phyloP scores from a whole-genome alignment of 129 eudicot genomes.

The Mikania micrantha region DNA sequence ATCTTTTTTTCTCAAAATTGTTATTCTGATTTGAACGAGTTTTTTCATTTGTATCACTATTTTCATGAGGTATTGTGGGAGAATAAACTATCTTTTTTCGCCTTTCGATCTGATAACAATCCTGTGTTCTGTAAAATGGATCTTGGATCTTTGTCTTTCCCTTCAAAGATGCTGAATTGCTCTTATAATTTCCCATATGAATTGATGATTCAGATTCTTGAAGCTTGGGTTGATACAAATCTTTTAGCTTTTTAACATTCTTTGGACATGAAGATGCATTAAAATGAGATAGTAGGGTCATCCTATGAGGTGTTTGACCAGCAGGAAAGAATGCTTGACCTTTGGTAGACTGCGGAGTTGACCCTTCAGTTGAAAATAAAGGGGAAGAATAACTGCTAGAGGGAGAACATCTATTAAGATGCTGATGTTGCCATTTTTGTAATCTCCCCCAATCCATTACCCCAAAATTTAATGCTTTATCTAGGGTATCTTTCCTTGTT shows the following conservation, averaged over 20 bases:
- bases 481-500: slow-evolving; percentile 44
- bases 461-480: slow-evolving; percentile 64
- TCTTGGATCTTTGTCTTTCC: slow-evolving; percentile 49
- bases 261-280: slow-evolving; percentile 25
- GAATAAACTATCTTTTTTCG: slow-evolving; percentile 15
- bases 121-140: not conserved
- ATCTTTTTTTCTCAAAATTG: slow-evolving; percentile 29
- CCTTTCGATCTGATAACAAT: slow-evolving; percentile 1
- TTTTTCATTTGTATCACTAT: not conserved
- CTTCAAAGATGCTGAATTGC: slow-evolving; percentile 27
- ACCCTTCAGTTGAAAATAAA: slow-evolving; percentile 38
- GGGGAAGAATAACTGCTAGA: slow-evolving; percentile 46
- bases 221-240: slow-evolving; percentile 15
- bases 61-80: slow-evolving; percentile 23
- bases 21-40: not conserved
- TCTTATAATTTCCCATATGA: slow-evolving; percentile 2
- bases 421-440: slow-evolving; percentile 61
- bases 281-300: slow-evolving; percentile 39
- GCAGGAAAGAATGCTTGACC: slow-evolving; percentile 38
- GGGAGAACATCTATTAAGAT: slow-evolving; percentile 35
- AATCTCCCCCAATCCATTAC: slow-evolving; percentile 77
- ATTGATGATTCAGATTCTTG: slow-evolving; percentile 14
- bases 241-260: slow-evolving; percentile 23
- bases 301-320: slow-evolving; percentile 28
- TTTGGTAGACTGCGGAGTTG: slow-evolving; percentile 39